These are phyloP conservation scores for Pittosporum tobira DNA, from an alignment of 129 eudicot genomes.

Conservation along the genomic window DNA sequence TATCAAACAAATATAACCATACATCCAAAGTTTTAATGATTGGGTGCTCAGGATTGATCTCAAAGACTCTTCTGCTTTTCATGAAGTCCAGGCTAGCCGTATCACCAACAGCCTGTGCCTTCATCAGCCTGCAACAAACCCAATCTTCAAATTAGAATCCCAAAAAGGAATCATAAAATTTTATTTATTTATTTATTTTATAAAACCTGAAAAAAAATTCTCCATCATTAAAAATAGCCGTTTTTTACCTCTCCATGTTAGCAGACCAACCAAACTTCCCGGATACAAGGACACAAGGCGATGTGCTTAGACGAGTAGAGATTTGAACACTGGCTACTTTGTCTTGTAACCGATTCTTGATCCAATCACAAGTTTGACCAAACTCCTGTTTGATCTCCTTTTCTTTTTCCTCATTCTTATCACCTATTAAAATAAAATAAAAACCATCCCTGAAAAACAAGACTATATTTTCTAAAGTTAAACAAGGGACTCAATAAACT, in stretches of 20 bases:
- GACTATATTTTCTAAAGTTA: neutral
- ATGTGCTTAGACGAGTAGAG: constrained; percentile 76
- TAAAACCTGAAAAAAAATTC: neutral
- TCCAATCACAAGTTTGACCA: constrained; percentile 51
- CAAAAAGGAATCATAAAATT: neutral
- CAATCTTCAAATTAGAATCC: neutral
- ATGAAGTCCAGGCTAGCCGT: constrained; percentile 65
- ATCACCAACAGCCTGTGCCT: constrained; percentile 79
- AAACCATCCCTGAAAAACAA: no score
- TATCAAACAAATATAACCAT: constrained; percentile 12
- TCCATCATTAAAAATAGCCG: neutral
- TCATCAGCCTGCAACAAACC: constrained; percentile 62
- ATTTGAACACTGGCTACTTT: constrained; percentile 87
- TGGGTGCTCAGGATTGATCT: constrained; percentile 81
- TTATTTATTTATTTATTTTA: no score
- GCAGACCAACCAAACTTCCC: constrained; percentile 99
- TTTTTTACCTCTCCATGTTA: constrained; percentile 82
- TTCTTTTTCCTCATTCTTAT: constrained; percentile 37
- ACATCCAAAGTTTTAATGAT: constrained; percentile 66
- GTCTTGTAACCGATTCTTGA: constrained; percentile 59
- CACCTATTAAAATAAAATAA: constrained; percentile 6
- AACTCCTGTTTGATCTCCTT: constrained; percentile 43
- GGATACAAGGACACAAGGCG: constrained; percentile 91
- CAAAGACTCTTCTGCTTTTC: constrained; percentile 86
- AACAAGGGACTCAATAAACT: constrained; percentile 13